Evolutionary conservation across 768 basidiomycete species (phyloP), one percentile per base, ranked within the genome.

Genomic region (Hygrocybe coccinea): DNA sequence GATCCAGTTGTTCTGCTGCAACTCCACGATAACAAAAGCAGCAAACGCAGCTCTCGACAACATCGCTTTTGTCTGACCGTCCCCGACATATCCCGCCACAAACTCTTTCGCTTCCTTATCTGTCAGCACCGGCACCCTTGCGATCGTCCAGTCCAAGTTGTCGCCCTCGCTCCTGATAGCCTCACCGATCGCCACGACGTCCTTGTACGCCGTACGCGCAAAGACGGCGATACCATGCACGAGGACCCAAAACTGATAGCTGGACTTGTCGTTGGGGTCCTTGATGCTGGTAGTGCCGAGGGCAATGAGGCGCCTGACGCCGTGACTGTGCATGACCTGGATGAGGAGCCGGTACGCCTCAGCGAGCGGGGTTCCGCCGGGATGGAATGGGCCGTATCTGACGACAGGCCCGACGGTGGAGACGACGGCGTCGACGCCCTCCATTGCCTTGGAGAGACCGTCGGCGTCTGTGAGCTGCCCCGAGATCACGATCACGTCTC

Each of bases 121-220:
- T 41, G 76, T 83, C 62, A 90, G 64, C 22, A 87, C 50, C 0
- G 87, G 87, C 2, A 90, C 86, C 34, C 88, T 74, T 29, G 76
- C 82, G 44, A 89, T 80, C 6, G 86, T 89, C 84, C 85, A 89
- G 21, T 83, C 79, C 15, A 87, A 61, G 17, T 78, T 74, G 0
- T 70, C 71, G 11, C 77, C 78, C 56, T 79, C 69, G 12, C 66
- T 68, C 10, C 81, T 74, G 35, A 88, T 73, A 12, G 70, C 73
- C 47, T 84, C 73, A 15, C 84, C 87, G 53, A 86, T 77, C 1
- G 79, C 83, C 8, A 85, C 81, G 24, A 90, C 73, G 51, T 89
- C 88, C 35, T 76, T 79, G 64, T 86, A 91, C n/a, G 84, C 83
- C 46, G 71, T 75, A 35, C 70, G 70, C 0, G 79, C 82, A 44